Evolutionary conservation across 345 rosid species (phyloP).

Genomic region (Melaleuca quinquenervia): DNA sequence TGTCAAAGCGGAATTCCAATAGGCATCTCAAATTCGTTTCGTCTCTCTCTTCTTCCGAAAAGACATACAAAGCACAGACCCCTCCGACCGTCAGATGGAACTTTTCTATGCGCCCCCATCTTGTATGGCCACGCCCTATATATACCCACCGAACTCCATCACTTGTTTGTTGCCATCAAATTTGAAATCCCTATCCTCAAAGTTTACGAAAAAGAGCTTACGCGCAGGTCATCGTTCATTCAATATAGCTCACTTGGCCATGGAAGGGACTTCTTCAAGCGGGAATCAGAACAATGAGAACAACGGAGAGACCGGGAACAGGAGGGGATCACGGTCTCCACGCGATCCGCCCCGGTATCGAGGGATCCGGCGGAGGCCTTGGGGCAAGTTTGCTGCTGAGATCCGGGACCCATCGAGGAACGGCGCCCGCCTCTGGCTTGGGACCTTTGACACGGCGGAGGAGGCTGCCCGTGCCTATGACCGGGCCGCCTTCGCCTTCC

Average conservation of each 20-base stretch:
- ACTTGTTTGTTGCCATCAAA: background rate
- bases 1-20: background rate
- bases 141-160: background rate
- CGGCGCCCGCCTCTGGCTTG: slow-evolving; percentile 64
- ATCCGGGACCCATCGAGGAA: slow-evolving; percentile 68
- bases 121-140: background rate
- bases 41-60: background rate
- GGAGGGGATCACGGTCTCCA: background rate
- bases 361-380: slow-evolving; percentile 63
- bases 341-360: slow-evolving; percentile 32
- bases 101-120: background rate
- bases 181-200: background rate
- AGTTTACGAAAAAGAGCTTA: background rate
- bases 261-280: background rate
- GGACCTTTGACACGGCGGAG: slow-evolving; percentile 45
- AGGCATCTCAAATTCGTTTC: background rate
- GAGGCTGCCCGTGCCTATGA: slow-evolving; percentile 61
- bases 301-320: background rate
- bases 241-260: background rate
- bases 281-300: background rate
- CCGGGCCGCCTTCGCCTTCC: slow-evolving; percentile 42
- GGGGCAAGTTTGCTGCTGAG: slow-evolving; percentile 86
- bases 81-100: background rate
- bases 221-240: background rate
- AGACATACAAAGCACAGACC: background rate